phyloP scores from a whole-genome alignment of 805 yeast genomes.

The Saccharomycodes ludwigii region DNA sequence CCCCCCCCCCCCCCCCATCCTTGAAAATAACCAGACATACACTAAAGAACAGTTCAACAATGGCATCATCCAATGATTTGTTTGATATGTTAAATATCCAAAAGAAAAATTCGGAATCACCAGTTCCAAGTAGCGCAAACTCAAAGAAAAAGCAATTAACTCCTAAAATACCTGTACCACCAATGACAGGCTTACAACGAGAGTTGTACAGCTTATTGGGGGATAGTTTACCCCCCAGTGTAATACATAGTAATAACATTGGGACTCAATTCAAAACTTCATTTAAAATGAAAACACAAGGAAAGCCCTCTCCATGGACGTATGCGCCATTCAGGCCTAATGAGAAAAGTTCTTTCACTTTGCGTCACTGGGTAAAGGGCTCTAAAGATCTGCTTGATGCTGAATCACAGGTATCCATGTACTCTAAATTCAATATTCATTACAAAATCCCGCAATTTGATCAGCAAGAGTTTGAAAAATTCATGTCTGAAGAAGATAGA shows the following conservation, averaged over 20 bases:
- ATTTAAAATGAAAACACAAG: conserved; percentile 54
- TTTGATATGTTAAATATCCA: conserved; percentile 67
- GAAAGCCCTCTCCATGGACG: conserved; percentile 77
- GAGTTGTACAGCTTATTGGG: conserved; percentile 84
- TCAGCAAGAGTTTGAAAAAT: conserved; percentile 31
- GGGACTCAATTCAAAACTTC: too few relatives aligned
- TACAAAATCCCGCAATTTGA: conserved; percentile 60
- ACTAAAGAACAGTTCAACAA: too few relatives aligned
- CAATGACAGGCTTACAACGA: conserved; percentile 65
- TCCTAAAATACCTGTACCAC: conserved; percentile 9
- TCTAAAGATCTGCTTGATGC: conserved; percentile 30
- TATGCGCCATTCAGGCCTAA: conserved; percentile 46
- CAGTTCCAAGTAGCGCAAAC: background rate
- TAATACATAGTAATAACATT: conserved; percentile 35
- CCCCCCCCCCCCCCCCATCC: too few relatives aligned
- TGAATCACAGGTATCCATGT: conserved; percentile 35
- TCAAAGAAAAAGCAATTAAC: background rate
- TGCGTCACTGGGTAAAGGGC: conserved; percentile 85
- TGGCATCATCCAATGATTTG: conserved; percentile 44
- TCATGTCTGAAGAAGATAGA: conserved; percentile 3
- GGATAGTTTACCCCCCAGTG: conserved; percentile 78
- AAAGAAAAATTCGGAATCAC: too few relatives aligned
- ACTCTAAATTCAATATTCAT: conserved; percentile 61
- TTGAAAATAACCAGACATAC: too few relatives aligned
- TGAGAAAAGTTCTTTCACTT: conserved; percentile 38